Base-by-base conservation (phyloP, 192 early-diverging fungal genomes). In the Diversispora epigaea region DNA sequence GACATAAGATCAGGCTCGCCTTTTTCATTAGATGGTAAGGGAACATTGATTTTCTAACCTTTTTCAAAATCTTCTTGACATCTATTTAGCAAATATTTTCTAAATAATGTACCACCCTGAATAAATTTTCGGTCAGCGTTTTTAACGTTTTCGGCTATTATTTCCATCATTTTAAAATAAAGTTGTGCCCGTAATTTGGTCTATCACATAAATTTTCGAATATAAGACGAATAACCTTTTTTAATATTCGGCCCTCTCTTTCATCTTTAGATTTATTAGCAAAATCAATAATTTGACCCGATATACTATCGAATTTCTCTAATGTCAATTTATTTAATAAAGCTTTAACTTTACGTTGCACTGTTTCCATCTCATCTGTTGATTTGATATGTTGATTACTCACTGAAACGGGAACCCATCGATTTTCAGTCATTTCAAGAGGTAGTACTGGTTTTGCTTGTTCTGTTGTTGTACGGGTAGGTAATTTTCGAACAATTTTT, bases 31-130 rank as follows among this genome's bases (percentile, higher is more conserved):
- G n/a, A n/a, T n/a, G n/a, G n/a, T n/a, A n/a, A n/a, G n/a, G n/a
- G n/a, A n/a, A n/a, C n/a, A n/a, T n/a, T n/a, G n/a, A n/a, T n/a
- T n/a, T n/a, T n/a, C n/a, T n/a, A n/a, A n/a, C n/a, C n/a, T n/a
- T n/a, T n/a, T n/a, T n/a, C 94, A 81, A 97, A 99, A 78, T 95
- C 98, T 71, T 91, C 89, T 83, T 99, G 98, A 85, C 96, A 98
- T 73, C 92, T 88, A 79, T 92, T 95, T 49, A 99, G 84, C 65
- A 99, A 84, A 61, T 93, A 90, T 65, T 92, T 91, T 80, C 98
- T 94, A 89, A 99, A 98, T 21, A 93, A 82, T 74, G 81, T 84
- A 22, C 85, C 86, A 70, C 90, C 89, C 10, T 78, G 58, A 41
- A 89, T 76, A n/a, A 71, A 75, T 54, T 84, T 80, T 54, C 87